Conservation (phyloP, 768 basidiomycete species). For the Tylopilus sp. region DNA sequence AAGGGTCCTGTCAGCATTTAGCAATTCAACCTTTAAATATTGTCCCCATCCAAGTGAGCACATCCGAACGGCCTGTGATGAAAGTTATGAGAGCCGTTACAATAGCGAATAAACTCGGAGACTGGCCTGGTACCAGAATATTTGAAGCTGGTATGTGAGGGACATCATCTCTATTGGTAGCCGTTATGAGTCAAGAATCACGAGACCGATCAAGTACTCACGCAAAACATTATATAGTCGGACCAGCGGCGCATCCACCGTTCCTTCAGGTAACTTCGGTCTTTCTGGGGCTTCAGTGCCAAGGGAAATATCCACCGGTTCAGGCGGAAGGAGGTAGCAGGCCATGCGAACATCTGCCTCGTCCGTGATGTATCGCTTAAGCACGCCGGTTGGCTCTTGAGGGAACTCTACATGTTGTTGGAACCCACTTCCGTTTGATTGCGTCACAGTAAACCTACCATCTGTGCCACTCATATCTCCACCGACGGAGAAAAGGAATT, state of each 20-base stretch:
- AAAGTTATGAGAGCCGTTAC: neutral
- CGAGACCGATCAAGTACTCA: slow-evolving; percentile 37
- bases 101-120: neutral
- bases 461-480: slow-evolving; percentile 72
- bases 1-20: slow-evolving; percentile 62
- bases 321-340: slow-evolving; percentile 53
- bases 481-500: slow-evolving; percentile 69
- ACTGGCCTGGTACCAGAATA: slow-evolving; percentile 72
- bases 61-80: slow-evolving; percentile 61
- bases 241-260: slow-evolving; percentile 79
- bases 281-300: slow-evolving; percentile 40
- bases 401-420: slow-evolving; percentile 58
- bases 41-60: slow-evolving; percentile 85
- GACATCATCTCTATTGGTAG: slow-evolving; percentile 80
- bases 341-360: slow-evolving; percentile 70
- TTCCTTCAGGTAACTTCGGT: slow-evolving; percentile 53
- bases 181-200: neutral
- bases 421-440: neutral
- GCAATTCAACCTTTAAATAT: slow-evolving; percentile 68
- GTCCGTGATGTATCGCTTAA: slow-evolving; percentile 65
- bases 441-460: slow-evolving; percentile 38
- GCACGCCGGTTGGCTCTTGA: slow-evolving; percentile 54
- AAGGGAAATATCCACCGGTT: slow-evolving; percentile 39
- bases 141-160: slow-evolving; percentile 88
- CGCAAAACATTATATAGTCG: slow-evolving; percentile 87